Conservation (phyloP, 441 rosid genomes). For the Populus hybrid region DNA sequence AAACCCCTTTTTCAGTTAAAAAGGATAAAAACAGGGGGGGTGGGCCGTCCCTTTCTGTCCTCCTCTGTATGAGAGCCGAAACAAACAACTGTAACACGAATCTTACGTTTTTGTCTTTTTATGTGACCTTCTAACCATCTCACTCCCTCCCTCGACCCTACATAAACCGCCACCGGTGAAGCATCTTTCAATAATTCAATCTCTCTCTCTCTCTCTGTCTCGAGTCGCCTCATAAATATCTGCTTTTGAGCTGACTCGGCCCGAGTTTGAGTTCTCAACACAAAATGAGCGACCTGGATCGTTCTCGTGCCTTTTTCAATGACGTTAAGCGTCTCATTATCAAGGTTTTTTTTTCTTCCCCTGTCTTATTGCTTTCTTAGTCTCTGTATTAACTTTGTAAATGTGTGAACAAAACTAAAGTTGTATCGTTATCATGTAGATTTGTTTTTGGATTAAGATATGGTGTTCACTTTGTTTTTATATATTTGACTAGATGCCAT, state of each 20-base stretch:
- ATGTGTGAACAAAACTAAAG: background rate
- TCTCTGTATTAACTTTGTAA: background rate
- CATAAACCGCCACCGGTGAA: no score
- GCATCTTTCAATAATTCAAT: no score
- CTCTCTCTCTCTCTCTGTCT: background rate
- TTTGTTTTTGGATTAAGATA: background rate
- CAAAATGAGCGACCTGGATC: conserved; percentile 38
- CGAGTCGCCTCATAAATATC: conserved; percentile 16
- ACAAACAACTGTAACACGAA: background rate
- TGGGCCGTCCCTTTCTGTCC: background rate
- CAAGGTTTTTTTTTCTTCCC: conserved; percentile 47
- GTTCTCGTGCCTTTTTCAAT: conserved; percentile 67
- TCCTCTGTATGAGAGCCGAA: background rate
- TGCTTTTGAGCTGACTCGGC: conserved; percentile 2
- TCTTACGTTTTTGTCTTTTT: background rate
- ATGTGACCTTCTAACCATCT: background rate
- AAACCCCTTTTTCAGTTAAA: no score
- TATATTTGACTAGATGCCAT: background rate
- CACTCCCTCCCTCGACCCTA: no score
- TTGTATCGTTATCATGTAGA: background rate
- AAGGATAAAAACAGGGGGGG: no score
- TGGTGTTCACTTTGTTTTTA: background rate
- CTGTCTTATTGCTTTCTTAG: background rate
- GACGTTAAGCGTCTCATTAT: conserved; percentile 85
- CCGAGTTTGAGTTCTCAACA: conserved; percentile 1